Percentiles rank a stretch among this genome's conserved stretches.
Evolutionary conservation across 2,329 filamentous ascomycete species (phyloP).

Genomic region (Colletotrichum gigasporum): DNA sequence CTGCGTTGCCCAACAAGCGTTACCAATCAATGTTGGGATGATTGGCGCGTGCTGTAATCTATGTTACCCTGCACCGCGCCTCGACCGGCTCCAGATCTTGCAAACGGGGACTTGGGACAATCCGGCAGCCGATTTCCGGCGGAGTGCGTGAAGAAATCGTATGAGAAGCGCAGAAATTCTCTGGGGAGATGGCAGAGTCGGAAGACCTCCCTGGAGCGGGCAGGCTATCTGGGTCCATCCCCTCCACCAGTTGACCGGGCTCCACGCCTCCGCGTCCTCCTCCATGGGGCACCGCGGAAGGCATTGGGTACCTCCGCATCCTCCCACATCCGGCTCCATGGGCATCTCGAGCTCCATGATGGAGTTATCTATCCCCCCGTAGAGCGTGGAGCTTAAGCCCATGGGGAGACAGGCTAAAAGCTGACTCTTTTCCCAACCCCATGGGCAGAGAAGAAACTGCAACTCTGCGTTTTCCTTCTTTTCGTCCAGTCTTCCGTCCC

Average conservation of each 20-base stretch:
- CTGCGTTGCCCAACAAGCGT: not conserved
- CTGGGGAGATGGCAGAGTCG: not conserved
- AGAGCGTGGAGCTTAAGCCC: not conserved
- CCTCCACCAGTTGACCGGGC: not conserved
- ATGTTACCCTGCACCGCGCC: not conserved
- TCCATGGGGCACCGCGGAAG: conserved; percentile 17
- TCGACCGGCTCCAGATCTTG: not conserved
- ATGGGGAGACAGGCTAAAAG: conserved; percentile 4
- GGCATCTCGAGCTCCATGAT: conserved; percentile 4
- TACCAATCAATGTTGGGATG: not conserved
- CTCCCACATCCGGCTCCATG: conserved; percentile 14
- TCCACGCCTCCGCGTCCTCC: conserved; percentile 17
- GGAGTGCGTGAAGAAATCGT: not conserved
- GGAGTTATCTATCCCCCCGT: conserved; percentile 17
- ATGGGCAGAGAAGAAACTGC: not conserved
- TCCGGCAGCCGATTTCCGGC: not conserved
- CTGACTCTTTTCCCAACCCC: not conserved
- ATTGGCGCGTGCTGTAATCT: not conserved
- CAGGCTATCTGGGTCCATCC: not conserved
- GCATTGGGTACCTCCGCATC: conserved; percentile 25
- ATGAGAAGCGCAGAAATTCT: not conserved
- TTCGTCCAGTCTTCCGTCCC: not conserved
- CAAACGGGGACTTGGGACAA: not conserved
- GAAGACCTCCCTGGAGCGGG: not conserved
- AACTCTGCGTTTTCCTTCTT: not conserved